Evolutionary conservation across 2,329 filamentous ascomycete species (phyloP).

Genomic region (Ceratocystiopsis minuta): DNA sequence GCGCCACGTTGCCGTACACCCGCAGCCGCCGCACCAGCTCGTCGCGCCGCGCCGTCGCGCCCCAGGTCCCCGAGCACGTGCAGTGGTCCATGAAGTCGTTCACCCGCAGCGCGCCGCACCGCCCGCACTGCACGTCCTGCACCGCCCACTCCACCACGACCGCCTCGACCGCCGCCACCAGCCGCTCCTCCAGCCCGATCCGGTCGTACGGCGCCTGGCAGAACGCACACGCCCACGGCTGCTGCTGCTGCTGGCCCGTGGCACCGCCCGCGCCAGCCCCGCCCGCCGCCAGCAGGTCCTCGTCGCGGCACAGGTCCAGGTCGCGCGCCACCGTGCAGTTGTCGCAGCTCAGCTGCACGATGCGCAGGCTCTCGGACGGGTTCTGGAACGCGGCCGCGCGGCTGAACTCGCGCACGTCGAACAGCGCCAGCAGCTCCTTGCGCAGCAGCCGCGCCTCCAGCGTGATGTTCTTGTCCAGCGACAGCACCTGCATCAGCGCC

Average conservation of each 20-base stretch:
- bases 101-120: conserved; percentile 53
- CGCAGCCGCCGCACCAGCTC: conserved; percentile 46
- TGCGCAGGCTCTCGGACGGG: conserved; percentile 55
- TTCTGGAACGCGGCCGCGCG: conserved; percentile 76
- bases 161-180: conserved; percentile 61
- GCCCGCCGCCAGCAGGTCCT: conserved; percentile 41
- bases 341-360: conserved; percentile 67
- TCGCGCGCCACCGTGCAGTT: conserved; percentile 81
- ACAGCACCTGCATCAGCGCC: conserved; percentile 77
- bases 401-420: conserved; percentile 89
- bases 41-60: conserved; percentile 46
- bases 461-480: conserved; percentile 75
- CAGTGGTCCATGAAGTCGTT: conserved; percentile 98
- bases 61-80: conserved; percentile 77
- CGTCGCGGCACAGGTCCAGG: conserved; percentile 81
- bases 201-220: conserved; percentile 62
- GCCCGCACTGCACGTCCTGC: conserved; percentile 70
- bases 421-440: conserved; percentile 74
- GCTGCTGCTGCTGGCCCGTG: conserved; percentile 13
- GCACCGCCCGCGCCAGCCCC: not conserved
- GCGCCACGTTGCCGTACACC: conserved; percentile 58
- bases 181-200: conserved; percentile 65
- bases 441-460: conserved; percentile 76
- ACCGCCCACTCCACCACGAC: conserved; percentile 64
- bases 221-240: conserved; percentile 56